These are phyloP conservation scores for Astrothelium subdiscretum DNA, from an alignment of 495 filamentous ascomycete genomes.

Conservation along the genomic window DNA sequence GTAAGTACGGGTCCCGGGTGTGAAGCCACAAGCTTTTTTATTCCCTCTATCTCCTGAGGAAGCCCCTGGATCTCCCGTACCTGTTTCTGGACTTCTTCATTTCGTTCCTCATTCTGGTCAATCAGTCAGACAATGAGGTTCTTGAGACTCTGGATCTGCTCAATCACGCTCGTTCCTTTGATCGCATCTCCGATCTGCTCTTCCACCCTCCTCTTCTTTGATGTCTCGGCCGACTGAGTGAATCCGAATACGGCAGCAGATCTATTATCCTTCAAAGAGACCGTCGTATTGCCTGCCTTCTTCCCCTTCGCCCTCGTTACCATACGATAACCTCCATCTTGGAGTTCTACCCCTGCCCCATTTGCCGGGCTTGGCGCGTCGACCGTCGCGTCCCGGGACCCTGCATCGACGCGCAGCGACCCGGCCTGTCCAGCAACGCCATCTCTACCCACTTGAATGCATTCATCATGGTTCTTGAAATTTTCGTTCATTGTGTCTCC, in stretches of 20 bases:
- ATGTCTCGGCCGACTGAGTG: not conserved
- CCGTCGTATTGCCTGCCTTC: not conserved
- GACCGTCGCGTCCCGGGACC: not conserved
- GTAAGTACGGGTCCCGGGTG: no score
- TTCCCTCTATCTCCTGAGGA: not conserved
- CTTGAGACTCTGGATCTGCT: not conserved
- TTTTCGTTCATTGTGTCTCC: not conserved
- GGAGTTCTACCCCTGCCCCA: not conserved
- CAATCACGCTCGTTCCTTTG: not conserved
- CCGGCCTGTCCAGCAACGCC: not conserved
- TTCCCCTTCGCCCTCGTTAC: not conserved
- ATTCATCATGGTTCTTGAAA: not conserved
- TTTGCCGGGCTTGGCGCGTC: not conserved
- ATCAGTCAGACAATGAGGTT: not conserved
- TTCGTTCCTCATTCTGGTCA: not conserved
- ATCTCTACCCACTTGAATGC: not conserved
- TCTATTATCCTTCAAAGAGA: not conserved
- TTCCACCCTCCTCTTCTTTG: not conserved
- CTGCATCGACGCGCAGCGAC: not conserved
- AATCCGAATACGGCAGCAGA: not conserved
- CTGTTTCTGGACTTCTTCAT: not conserved
- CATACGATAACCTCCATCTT: not conserved
- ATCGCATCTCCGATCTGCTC: not conserved
- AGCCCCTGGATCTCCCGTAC: not conserved
- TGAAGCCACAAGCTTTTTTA: no score